Conservation (phyloP, 1,139 yeast species). For the Suhomyces chickasaworum region DNA sequence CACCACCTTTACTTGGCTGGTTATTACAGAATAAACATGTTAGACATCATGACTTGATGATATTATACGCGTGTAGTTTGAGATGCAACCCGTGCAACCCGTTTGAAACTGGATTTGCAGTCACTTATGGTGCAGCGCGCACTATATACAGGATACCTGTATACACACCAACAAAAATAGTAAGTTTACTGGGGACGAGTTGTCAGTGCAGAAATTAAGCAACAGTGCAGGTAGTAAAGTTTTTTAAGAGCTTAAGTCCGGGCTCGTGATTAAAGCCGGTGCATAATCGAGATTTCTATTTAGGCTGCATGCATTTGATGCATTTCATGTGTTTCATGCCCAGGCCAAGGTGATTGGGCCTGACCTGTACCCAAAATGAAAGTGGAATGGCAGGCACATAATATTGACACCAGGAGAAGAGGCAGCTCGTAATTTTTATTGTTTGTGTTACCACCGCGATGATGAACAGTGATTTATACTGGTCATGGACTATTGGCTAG, state of each 20-base stretch:
- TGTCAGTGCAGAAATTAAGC: not conserved
- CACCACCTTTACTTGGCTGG: conserved; percentile 13
- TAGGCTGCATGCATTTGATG: not conserved
- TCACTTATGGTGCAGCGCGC: not conserved
- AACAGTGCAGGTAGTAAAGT: not conserved
- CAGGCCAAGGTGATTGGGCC: not conserved
- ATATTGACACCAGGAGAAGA: not conserved
- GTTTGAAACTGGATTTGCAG: conserved; percentile 2
- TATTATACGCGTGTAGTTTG: not conserved
- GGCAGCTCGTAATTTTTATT: not conserved
- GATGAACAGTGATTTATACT: no score
- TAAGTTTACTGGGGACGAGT: not conserved
- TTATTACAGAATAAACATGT: conserved; percentile 1
- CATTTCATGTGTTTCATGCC: not conserved
- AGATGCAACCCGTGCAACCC: conserved; percentile 1
- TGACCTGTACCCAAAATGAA: not conserved
- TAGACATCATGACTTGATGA: not conserved
- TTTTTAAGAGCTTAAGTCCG: not conserved
- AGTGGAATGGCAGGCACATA: not conserved
- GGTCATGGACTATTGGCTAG: no score
- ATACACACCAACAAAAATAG: no score
- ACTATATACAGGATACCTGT: not conserved
- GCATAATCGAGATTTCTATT: not conserved
- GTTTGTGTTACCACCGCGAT: not conserved
- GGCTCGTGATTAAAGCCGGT: not conserved